phyloP scores from a whole-genome alignment of 345 rosid species.

The Salix suchowensis region DNA sequence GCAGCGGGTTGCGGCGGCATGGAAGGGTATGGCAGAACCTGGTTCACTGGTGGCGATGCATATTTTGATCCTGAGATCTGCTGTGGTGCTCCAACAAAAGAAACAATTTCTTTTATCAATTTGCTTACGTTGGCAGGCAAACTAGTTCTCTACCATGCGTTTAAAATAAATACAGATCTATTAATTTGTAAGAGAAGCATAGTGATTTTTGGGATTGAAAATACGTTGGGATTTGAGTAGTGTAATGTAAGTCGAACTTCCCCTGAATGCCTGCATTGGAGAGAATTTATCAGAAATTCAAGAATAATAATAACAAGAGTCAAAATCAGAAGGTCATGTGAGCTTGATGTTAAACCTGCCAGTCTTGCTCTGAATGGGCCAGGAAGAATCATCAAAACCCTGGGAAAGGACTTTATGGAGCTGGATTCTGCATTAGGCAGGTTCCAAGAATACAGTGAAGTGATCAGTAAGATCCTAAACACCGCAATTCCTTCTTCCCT shows the following conservation, averaged over 20 bases:
- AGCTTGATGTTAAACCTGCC: slow-evolving; percentile 29
- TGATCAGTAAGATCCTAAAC: not conserved
- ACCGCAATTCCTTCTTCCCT: not conserved
- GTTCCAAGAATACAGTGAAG: not conserved
- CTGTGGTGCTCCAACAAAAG: not conserved
- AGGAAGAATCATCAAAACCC: slow-evolving; percentile 42
- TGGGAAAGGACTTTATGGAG: slow-evolving; percentile 46
- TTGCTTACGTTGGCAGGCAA: not conserved
- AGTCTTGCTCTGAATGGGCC: slow-evolving; percentile 34
- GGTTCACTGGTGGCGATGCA: slow-evolving; percentile 11
- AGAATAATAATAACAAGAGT: not conserved
- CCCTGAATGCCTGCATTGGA: slow-evolving; percentile 35
- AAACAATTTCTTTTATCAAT: not conserved
- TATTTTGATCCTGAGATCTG: slow-evolving; percentile 1
- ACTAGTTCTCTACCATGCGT: too few relatives aligned
- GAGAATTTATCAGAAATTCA: slow-evolving; percentile 1
- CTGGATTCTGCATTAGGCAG: slow-evolving; percentile 29
- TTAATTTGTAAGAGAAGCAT: not conserved
- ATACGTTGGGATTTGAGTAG: slow-evolving; percentile 26
- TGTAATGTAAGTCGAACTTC: slow-evolving; percentile 44
- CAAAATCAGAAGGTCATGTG: not conserved
- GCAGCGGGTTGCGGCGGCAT: slow-evolving; percentile 9
- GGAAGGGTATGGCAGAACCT: slow-evolving; percentile 8
- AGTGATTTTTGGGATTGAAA: not conserved
- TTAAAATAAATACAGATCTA: too few relatives aligned